These are phyloP conservation scores for Friedmanniomyces simplex DNA, from an alignment of 495 filamentous ascomycete species.

Conservation along the genomic window DNA sequence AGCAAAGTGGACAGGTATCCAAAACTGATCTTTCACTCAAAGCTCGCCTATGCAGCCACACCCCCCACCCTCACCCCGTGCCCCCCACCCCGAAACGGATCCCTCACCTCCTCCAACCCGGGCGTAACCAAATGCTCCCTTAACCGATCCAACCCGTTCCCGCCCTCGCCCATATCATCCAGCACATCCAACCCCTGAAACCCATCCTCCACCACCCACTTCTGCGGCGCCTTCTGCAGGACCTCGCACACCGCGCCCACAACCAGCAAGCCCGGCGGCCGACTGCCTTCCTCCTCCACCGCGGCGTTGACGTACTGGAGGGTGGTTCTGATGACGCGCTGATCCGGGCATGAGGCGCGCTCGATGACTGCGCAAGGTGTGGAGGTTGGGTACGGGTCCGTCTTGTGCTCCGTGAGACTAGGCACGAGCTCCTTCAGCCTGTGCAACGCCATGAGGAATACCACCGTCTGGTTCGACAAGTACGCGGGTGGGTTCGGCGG, in stretches of 20 bases:
- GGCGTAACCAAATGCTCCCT: slow-evolving; percentile 7
- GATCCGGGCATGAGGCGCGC: slow-evolving; percentile 87
- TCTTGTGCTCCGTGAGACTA: slow-evolving; percentile 36
- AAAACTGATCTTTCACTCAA: too few relatives aligned
- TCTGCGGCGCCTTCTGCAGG: slow-evolving; percentile 44
- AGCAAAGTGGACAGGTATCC: too few relatives aligned
- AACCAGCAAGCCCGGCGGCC: slow-evolving; percentile 86
- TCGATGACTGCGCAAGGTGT: slow-evolving; percentile 91
- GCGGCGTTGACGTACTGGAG: slow-evolving; percentile 67
- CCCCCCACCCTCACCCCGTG: background rate
- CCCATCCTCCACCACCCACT: slow-evolving; percentile 86
- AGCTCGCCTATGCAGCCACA: slow-evolving; percentile 3
- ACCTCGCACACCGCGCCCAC: slow-evolving; percentile 77
- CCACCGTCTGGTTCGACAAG: slow-evolving; percentile 64
- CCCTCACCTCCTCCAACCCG: slow-evolving; percentile 3
- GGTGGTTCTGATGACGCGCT: slow-evolving; percentile 81
- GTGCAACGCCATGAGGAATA: slow-evolving; percentile 96
- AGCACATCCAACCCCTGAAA: slow-evolving; percentile 16
- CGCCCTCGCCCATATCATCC: slow-evolving; percentile 11
- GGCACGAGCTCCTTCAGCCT: slow-evolving; percentile 54
- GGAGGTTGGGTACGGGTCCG: slow-evolving; percentile 33
- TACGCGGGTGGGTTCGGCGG: slow-evolving; percentile 70
- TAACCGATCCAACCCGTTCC: slow-evolving; percentile 8
- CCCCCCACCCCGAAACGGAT: slow-evolving; percentile 2
- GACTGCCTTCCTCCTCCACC: slow-evolving; percentile 78